Percentiles rank a stretch among this genome's conserved stretches.
Evolutionary conservation across 306 rosid species (phyloP).

Genomic region (Cajanus cajan): DNA sequence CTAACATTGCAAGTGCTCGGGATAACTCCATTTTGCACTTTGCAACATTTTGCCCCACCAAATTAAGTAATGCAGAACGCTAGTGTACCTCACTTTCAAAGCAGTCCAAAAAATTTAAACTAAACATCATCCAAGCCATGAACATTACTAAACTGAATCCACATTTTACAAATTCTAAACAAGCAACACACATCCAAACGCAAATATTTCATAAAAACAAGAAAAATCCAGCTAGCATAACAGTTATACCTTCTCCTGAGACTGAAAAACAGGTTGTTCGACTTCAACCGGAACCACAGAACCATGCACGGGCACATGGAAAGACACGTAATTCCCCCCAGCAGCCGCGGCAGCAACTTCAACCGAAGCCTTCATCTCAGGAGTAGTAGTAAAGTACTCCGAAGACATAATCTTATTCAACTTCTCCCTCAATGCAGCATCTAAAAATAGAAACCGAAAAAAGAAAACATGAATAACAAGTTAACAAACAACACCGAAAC

Average conservation of each 20-base stretch:
- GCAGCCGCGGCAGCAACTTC: conserved; percentile 89
- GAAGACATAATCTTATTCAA: conserved; percentile 86
- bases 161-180: neutral
- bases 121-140: neutral
- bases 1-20: neutral
- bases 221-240: neutral
- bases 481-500: neutral
- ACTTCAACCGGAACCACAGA: conserved; percentile 42
- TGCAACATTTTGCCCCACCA: conserved; percentile 6
- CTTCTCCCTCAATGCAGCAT: conserved; percentile 81
- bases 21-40: neutral
- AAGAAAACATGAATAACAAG: neutral
- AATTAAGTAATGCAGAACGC: neutral
- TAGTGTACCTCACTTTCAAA: neutral
- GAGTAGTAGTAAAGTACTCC: conserved; percentile 77
- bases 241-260: conserved; percentile 66
- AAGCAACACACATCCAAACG: neutral
- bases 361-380: conserved; percentile 86
- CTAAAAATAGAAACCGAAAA: conserved; percentile 32
- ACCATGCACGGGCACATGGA: conserved; percentile 63
- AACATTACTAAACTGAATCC: neutral
- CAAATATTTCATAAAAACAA: neutral
- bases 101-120: neutral
- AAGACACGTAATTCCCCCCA: conserved; percentile 68
- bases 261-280: conserved; percentile 54